These are phyloP conservation scores for Solanum hybrid DNA, from an alignment of 305 asterid genomes.

Conservation along the genomic window DNA sequence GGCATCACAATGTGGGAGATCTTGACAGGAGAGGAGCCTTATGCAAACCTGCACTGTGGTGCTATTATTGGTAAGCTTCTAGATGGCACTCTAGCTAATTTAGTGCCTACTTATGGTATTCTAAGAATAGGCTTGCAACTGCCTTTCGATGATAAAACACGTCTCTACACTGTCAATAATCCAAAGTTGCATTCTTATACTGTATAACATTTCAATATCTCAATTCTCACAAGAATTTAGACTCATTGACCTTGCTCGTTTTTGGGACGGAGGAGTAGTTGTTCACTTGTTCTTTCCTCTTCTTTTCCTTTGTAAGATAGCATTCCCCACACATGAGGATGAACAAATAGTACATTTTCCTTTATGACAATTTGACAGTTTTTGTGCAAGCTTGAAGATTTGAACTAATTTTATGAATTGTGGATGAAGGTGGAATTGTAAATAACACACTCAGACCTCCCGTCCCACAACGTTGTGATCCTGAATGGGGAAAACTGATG, in stretches of 20 bases:
- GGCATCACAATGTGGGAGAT: slow-evolving; percentile 87
- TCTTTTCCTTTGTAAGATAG: not conserved
- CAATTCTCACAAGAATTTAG: not conserved
- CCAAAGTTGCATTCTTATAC: not conserved
- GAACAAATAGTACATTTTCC: not conserved
- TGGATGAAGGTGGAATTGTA: slow-evolving; percentile 71
- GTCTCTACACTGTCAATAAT: not conserved
- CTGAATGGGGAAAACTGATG: slow-evolving; percentile 74
- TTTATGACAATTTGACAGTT: not conserved
- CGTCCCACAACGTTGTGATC: slow-evolving; percentile 72
- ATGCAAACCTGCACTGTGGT: slow-evolving; percentile 74
- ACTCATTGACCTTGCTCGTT: not conserved
- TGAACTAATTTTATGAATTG: not conserved
- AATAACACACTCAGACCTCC: slow-evolving; percentile 76
- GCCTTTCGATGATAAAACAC: not conserved
- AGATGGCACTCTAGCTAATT: not conserved
- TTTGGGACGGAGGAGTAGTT: not conserved
- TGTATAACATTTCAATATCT: not conserved
- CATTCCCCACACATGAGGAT: not conserved
- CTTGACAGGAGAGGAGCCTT: slow-evolving; percentile 76
- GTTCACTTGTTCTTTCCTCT: not conserved
- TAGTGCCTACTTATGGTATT: not conserved
- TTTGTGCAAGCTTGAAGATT: not conserved
- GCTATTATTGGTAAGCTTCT: slow-evolving; percentile 60
- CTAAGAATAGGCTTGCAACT: not conserved